phyloP scores from a whole-genome alignment of 768 basidiomycete genomes.

The Tephrocybe sp. region DNA sequence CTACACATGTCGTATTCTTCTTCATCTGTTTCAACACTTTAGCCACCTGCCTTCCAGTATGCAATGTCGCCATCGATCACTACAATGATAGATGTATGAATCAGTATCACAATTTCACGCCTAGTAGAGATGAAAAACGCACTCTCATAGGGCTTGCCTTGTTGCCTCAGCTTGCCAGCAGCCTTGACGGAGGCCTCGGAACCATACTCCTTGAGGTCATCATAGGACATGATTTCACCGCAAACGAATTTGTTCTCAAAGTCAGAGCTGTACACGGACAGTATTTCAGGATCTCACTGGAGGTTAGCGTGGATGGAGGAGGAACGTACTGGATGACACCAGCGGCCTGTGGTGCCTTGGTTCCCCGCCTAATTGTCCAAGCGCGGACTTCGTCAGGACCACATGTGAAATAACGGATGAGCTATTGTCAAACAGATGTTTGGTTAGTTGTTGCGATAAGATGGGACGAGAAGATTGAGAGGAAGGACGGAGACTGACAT shows the following conservation, averaged over 20 bases:
- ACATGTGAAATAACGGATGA: conserved; percentile 96
- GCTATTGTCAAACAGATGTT: conserved; percentile 36
- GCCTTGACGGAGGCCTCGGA: conserved; percentile 92
- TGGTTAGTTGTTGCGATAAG: not conserved
- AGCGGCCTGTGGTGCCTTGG: conserved; percentile 95
- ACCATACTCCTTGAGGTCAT: conserved; percentile 89
- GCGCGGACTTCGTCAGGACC: conserved; percentile 97
- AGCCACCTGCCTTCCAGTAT: conserved; percentile 84
- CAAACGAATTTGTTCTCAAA: conserved; percentile 99
- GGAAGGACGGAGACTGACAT: conserved; percentile 46
- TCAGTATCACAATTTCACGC: conserved; percentile 9
- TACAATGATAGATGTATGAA: conserved; percentile 23
- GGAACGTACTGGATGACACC: conserved; percentile 90
- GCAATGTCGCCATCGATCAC: conserved; percentile 91
- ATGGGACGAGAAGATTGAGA: not conserved
- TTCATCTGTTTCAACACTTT: conserved; percentile 4
- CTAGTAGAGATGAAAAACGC: conserved; percentile 27
- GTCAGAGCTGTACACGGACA: conserved; percentile 61
- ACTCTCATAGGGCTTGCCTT: conserved; percentile 98
- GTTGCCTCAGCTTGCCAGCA: conserved; percentile 91
- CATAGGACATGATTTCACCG: conserved; percentile 94
- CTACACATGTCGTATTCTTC: conserved; percentile 3
- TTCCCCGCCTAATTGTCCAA: conserved; percentile 94
- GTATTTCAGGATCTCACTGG: not conserved
- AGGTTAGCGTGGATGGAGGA: not conserved